A percentile compares a stretch with the other conserved stretches of the same genome.
These are phyloP conservation scores for Candida gorgasii DNA, from an alignment of 805 yeast species.

Conservation along the genomic window DNA sequence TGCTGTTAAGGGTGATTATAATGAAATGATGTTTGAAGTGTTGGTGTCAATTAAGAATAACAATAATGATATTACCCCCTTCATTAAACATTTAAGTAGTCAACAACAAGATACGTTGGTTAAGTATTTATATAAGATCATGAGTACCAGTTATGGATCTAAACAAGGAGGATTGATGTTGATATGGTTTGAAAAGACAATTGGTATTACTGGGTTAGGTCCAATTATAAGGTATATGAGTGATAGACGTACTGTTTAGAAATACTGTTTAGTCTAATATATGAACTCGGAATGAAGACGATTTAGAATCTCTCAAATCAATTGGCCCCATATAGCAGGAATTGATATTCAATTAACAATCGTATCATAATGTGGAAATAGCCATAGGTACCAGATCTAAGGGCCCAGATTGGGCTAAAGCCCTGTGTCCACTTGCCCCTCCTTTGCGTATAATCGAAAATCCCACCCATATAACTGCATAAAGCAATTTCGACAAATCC, in stretches of 20 bases:
- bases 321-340: no score
- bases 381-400: no score
- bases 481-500: no score
- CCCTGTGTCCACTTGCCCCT: no score
- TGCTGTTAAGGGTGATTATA: conserved; percentile 46
- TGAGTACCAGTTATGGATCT: conserved; percentile 75
- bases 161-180: conserved; percentile 84
- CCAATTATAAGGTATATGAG: conserved; percentile 83
- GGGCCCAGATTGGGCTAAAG: no score
- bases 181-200: conserved; percentile 90
- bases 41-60: conserved; percentile 53
- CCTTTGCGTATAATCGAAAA: no score
- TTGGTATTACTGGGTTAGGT: conserved; percentile 83
- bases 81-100: conserved; percentile 58
- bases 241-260: conserved; percentile 75
- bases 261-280: background rate
- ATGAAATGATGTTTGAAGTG: conserved; percentile 62
- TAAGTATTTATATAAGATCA: conserved; percentile 83
- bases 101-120: conserved; percentile 76
- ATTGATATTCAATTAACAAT: no score
- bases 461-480: no score
- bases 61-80: conserved; percentile 65
- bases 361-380: no score
- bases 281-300: background rate
- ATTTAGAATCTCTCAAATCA: no score